Conservation (phyloP, 2,329 filamentous ascomycete species). For the Cladosporium halotolerans region DNA sequence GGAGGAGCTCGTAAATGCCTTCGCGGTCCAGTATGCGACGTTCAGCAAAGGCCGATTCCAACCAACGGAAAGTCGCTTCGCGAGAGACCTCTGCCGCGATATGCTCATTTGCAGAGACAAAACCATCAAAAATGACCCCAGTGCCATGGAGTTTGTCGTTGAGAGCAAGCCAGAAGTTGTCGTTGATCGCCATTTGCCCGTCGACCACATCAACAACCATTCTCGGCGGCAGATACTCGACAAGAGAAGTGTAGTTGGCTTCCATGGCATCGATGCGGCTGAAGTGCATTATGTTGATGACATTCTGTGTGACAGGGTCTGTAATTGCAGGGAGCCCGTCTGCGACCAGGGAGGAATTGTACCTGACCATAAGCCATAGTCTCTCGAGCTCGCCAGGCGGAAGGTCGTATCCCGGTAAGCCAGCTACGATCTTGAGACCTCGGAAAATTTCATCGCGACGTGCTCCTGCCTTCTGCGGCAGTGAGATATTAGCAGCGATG, state of each 20-base stretch:
- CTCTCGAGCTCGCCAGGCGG: conserved; percentile 1
- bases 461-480: background rate
- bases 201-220: conserved; percentile 49
- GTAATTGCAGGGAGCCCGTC: background rate
- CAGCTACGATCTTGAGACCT: background rate
- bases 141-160: conserved; percentile 49
- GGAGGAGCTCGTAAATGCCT: conserved; percentile 11
- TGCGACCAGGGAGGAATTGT: background rate
- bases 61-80: conserved; percentile 14
- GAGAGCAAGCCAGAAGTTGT: conserved; percentile 62
- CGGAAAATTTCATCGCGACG: conserved; percentile 6
- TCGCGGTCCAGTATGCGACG: conserved; percentile 13
- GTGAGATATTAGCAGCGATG: background rate
- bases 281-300: background rate
- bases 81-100: conserved; percentile 2
- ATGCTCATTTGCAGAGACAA: conserved; percentile 31
- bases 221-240: conserved; percentile 47
- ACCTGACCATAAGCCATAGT: background rate
- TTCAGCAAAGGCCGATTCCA: conserved; percentile 30
- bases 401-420: conserved; percentile 2
- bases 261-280: background rate
- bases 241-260: background rate
- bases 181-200: conserved; percentile 50
- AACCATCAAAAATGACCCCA: conserved; percentile 29
- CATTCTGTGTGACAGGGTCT: background rate